These are phyloP conservation scores for Lipomyces sp. DNA, from an alignment of 805 yeast species.

Conservation along the genomic window DNA sequence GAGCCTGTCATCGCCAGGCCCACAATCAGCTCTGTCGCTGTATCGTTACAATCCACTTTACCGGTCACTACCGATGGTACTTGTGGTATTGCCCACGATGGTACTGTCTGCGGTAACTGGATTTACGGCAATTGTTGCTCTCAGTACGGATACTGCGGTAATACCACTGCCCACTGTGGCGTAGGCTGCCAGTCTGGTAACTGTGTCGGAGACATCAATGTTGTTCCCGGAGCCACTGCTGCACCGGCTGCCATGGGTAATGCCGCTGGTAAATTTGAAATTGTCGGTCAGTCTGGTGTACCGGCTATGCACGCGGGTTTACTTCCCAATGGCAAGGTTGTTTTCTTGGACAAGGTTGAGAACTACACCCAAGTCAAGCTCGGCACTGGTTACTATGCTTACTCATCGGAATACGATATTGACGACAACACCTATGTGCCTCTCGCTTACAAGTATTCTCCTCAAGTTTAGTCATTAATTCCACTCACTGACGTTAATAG, in stretches of 20 bases:
- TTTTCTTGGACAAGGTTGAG: constrained; percentile 35
- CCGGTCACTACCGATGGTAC: constrained; percentile 34
- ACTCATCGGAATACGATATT: constrained; percentile 31
- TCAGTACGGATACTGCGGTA: constrained; percentile 34
- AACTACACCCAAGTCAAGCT: constrained; percentile 31
- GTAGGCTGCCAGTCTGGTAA: constrained; percentile 34
- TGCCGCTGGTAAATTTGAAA: constrained; percentile 29
- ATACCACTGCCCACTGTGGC: constrained; percentile 34
- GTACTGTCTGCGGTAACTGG: constrained; percentile 35
- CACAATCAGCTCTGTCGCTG: constrained; percentile 11
- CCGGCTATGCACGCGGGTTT: constrained; percentile 36
- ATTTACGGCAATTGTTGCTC: constrained; percentile 31
- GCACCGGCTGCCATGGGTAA: constrained; percentile 28
- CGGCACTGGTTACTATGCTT: constrained; percentile 30
- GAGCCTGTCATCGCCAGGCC: constrained; percentile 30
- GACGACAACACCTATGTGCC: constrained; percentile 24
- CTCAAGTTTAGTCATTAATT: not conserved
- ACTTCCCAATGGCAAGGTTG: constrained; percentile 33
- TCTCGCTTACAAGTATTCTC: constrained; percentile 17
- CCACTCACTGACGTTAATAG: not conserved
- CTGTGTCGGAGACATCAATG: constrained; percentile 10
- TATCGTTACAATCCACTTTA: constrained; percentile 19
- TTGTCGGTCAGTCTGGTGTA: constrained; percentile 33
- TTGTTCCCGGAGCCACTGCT: constrained; percentile 21
- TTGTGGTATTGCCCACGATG: constrained; percentile 25